Conservation (phyloP, 2,329 filamentous ascomycete genomes). For the Helminthosporium solani region DNA sequence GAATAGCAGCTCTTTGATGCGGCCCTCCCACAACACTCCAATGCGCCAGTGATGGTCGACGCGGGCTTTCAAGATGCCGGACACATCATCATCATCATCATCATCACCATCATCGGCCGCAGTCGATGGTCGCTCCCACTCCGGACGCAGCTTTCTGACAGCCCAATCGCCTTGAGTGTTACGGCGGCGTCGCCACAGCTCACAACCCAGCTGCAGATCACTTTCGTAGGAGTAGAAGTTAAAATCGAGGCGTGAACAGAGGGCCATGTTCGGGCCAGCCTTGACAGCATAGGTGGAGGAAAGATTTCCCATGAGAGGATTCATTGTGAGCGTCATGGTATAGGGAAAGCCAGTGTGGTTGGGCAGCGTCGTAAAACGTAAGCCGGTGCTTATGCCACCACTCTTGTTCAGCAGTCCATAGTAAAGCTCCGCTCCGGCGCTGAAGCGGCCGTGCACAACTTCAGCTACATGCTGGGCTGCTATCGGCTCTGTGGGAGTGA, state of each 20-base stretch:
- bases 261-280: slow-evolving; percentile 76
- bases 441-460: slow-evolving; percentile 77
- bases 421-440: slow-evolving; percentile 88
- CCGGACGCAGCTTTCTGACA: slow-evolving; percentile 45
- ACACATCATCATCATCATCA: slow-evolving; percentile 72
- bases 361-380: slow-evolving; percentile 85
- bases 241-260: slow-evolving; percentile 92
- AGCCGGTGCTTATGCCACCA: slow-evolving; percentile 83
- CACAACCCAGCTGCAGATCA: slow-evolving; percentile 85
- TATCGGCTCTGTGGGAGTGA: slow-evolving; percentile 24
- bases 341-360: slow-evolving; percentile 81
- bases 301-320: slow-evolving; percentile 91
- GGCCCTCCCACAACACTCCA: slow-evolving; percentile 87
- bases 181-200: slow-evolving; percentile 74
- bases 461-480: slow-evolving; percentile 45
- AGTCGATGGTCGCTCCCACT: slow-evolving; percentile 39
- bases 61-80: slow-evolving; percentile 85
- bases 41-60: slow-evolving; percentile 86
- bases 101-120: slow-evolving; percentile 61
- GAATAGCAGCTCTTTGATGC: slow-evolving; percentile 88
- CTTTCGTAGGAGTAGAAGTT: slow-evolving; percentile 99
- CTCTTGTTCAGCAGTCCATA: slow-evolving; percentile 95
- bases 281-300: slow-evolving; percentile 90
- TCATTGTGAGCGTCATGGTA: slow-evolving; percentile 88
- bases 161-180: slow-evolving; percentile 48